phyloP scores from a whole-genome alignment of 2,329 filamentous ascomycete genomes.

The Trichoderma hamatum region DNA sequence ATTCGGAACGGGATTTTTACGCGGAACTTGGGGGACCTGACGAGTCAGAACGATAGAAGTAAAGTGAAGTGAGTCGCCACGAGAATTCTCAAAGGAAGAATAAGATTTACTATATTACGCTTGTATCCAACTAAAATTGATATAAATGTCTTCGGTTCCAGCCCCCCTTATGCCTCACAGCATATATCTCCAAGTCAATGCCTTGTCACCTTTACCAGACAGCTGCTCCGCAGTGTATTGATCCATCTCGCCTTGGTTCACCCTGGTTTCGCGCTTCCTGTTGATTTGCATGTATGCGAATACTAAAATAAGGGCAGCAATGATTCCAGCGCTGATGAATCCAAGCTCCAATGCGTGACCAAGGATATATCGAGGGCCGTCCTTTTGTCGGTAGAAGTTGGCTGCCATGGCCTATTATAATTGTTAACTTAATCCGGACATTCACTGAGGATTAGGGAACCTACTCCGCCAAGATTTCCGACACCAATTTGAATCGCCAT shows the following conservation, averaged over 20 bases:
- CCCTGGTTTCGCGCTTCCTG: not conserved
- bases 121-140: too few species aligned
- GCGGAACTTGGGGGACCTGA: too few species aligned
- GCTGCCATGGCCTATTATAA: slow-evolving; percentile 62
- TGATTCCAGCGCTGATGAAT: slow-evolving; percentile 51
- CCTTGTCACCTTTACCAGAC: slow-evolving; percentile 5
- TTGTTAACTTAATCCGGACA: slow-evolving; percentile 2
- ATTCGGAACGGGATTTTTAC: too few species aligned
- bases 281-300: slow-evolving; percentile 33
- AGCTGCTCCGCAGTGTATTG: not conserved
- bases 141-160: not conserved
- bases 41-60: too few species aligned
- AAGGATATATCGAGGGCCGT: slow-evolving; percentile 53
- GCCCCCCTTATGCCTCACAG: not conserved
- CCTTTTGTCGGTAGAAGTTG: slow-evolving; percentile 66
- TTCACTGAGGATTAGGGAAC: slow-evolving; percentile 26
- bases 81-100: too few species aligned
- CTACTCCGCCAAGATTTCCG: slow-evolving; percentile 59
- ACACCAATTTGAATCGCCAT: slow-evolving; percentile 67
- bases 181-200: slow-evolving; percentile 10
- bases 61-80: too few species aligned
- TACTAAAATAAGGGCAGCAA: slow-evolving; percentile 49
- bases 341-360: slow-evolving; percentile 55
- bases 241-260: not conserved
- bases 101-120: too few species aligned